A percentile compares a stretch with the other conserved stretches of the same genome.
Evolutionary conservation across 495 filamentous ascomycete genomes (phyloP).

Genomic region (Pseudoneurospora amorphoporcata): DNA sequence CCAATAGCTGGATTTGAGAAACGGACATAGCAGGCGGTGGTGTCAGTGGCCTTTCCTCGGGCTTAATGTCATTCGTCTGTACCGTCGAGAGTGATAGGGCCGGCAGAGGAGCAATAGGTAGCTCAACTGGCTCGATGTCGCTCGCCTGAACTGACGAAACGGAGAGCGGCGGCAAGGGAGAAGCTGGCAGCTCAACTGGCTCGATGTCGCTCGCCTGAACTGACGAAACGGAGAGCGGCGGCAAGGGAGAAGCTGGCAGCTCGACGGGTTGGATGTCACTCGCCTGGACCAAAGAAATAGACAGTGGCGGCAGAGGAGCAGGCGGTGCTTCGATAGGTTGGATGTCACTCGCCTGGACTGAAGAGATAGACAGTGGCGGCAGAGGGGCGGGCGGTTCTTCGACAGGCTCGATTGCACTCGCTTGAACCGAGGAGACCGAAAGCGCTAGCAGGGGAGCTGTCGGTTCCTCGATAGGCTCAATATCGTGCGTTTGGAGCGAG

Average conservation of each 20-base stretch:
- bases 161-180: conserved; percentile 13
- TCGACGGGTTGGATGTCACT: not conserved
- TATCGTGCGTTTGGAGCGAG: conserved; percentile 5
- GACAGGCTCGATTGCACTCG: conserved; percentile 11
- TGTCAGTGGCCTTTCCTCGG: not conserved
- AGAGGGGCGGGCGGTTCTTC: not conserved
- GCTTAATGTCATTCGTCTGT: conserved; percentile 9
- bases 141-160: conserved; percentile 21
- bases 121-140: conserved; percentile 21
- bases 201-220: not conserved
- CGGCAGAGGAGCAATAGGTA: conserved; percentile 3
- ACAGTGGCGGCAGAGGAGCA: not conserved
- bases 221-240: conserved; percentile 2
- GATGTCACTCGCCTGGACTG: conserved; percentile 25
- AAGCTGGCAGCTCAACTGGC: not conserved
- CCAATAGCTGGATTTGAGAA: conserved; percentile 11
- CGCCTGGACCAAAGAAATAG: conserved; percentile 3
- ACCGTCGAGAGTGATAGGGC: conserved; percentile 9
- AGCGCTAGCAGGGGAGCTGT: conserved; percentile 6
- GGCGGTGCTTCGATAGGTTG: conserved; percentile 28
- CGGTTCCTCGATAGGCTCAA: conserved; percentile 8
- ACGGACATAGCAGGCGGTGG: conserved; percentile 11
- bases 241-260: not conserved
- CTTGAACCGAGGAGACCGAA: conserved; percentile 10
- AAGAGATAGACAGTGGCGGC: not conserved